Conservation (phyloP, 2,329 filamentous ascomycete species). For the Paradendryphiella salina region DNA sequence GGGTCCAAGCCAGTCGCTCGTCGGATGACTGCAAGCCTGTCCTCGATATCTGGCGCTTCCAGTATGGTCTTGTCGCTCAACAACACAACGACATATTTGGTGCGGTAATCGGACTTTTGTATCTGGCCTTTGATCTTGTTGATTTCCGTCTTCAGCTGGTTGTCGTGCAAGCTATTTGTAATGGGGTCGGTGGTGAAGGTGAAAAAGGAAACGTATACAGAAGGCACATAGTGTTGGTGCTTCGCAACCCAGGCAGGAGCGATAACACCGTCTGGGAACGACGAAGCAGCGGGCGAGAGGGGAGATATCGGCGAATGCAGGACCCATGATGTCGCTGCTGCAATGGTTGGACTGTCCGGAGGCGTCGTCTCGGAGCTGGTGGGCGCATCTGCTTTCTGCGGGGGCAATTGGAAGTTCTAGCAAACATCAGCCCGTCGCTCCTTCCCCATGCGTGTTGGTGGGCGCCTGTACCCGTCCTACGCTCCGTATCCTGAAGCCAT, state of each 20-base stretch:
- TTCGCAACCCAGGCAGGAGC: conserved; percentile 83
- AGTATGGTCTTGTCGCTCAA: conserved; percentile 69
- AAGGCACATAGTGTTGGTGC: conserved; percentile 82
- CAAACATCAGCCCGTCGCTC: conserved; percentile 27
- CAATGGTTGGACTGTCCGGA: conserved; percentile 58
- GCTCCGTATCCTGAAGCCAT: conserved; percentile 69
- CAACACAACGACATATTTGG: conserved; percentile 75
- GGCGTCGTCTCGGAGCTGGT: conserved; percentile 55
- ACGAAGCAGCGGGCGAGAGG: conserved; percentile 75
- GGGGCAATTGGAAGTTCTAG: conserved; percentile 61
- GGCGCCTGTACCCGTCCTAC: conserved; percentile 73
- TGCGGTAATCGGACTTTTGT: conserved; percentile 73
- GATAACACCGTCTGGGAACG: conserved; percentile 89
- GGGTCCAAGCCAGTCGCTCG: conserved; percentile 77
- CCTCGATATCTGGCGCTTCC: conserved; percentile 64
- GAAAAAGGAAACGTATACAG: conserved; percentile 80
- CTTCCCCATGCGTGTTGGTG: conserved; percentile 17
- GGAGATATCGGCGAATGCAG: conserved; percentile 92
- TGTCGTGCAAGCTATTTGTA: conserved; percentile 79
- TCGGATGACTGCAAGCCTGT: conserved; percentile 78
- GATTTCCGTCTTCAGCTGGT: conserved; percentile 85
- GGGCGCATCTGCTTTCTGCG: conserved; percentile 64
- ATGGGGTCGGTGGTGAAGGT: conserved; percentile 71
- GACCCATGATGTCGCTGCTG: conserved; percentile 53
- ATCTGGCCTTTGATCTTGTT: conserved; percentile 73